Conservation (phyloP, 495 filamentous ascomycete species). For the Pyrenula aspistea region DNA sequence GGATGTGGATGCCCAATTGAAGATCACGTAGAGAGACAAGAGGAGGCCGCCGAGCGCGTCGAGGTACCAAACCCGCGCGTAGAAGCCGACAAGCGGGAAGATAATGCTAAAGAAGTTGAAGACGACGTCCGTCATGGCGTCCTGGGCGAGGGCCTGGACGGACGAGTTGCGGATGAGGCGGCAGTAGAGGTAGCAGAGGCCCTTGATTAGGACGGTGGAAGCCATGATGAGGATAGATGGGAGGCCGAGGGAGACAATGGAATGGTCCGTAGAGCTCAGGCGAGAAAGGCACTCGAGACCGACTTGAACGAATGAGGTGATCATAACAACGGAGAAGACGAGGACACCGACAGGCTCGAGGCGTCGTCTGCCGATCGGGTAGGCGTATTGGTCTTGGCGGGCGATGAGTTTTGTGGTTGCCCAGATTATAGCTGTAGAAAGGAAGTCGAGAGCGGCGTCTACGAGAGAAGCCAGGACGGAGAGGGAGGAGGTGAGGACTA, state of each 20-base stretch:
- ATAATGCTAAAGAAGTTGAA: conserved; percentile 89
- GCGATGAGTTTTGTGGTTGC: conserved; percentile 63
- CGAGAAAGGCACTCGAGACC: conserved; percentile 57
- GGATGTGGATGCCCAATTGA: conserved; percentile 71
- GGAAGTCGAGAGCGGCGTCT: conserved; percentile 77
- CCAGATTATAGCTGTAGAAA: conserved; percentile 81
- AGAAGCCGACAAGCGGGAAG: conserved; percentile 52
- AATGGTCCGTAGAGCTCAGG: conserved; percentile 50
- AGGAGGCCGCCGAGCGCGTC: conserved; percentile 76
- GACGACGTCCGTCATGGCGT: conserved; percentile 61
- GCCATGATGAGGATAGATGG: conserved; percentile 74
- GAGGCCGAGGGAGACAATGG: conserved; percentile 58
- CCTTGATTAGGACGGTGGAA: conserved; percentile 69
- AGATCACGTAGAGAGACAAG: conserved; percentile 71
- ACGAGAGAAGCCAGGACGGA: conserved; percentile 84
- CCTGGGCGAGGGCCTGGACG: conserved; percentile 70
- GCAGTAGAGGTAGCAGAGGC: conserved; percentile 82
- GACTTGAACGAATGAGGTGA: conserved; percentile 82
- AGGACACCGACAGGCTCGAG: conserved; percentile 73
- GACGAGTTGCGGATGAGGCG: conserved; percentile 78
- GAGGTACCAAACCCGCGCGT: conserved; percentile 69
- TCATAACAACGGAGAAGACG: conserved; percentile 74
- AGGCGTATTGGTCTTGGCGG: conserved; percentile 64
- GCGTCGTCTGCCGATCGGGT: conserved; percentile 67
- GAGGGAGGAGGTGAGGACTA: conserved; percentile 67